Evolutionary conservation across 805 yeast species (phyloP).

Genomic region (Candida schatavii): DNA sequence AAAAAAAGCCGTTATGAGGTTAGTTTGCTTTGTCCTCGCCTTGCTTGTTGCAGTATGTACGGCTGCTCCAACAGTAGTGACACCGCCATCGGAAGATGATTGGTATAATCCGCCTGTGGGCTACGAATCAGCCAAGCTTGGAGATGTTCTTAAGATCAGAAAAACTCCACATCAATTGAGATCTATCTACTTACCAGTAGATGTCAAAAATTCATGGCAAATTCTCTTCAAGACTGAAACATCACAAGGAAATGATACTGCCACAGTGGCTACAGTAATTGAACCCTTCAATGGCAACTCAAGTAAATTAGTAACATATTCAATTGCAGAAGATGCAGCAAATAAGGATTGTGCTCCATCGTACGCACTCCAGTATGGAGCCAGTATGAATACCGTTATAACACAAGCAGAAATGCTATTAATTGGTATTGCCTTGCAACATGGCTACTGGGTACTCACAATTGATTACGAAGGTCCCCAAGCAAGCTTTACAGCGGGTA

Average conservation of each 20-base stretch:
- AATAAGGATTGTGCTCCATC: slow-evolving; percentile 19
- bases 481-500: slow-evolving; percentile 29
- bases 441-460: slow-evolving; percentile 31
- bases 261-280: slow-evolving; percentile 17
- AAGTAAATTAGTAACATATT: slow-evolving; percentile 19
- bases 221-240: slow-evolving; percentile 20
- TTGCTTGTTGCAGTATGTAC: not conserved
- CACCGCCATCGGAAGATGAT: slow-evolving; percentile 7
- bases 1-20: too few relatives aligned
- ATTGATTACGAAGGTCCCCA: slow-evolving; percentile 36
- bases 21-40: too few relatives aligned
- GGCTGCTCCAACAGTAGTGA: not conserved
- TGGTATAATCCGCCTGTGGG: slow-evolving; percentile 24
- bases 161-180: slow-evolving; percentile 15
- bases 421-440: slow-evolving; percentile 15
- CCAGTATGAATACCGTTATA: not conserved
- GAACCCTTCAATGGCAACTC: slow-evolving; percentile 23
- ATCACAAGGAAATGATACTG: slow-evolving; percentile 16
- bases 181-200: slow-evolving; percentile 19
- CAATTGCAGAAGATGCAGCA: slow-evolving; percentile 20
- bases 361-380: slow-evolving; percentile 15
- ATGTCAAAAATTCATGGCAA: slow-evolving; percentile 20
- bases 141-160: slow-evolving; percentile 23
- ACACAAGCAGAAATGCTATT: slow-evolving; percentile 15
- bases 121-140: slow-evolving; percentile 16